Evolutionary conservation across 2,329 filamentous ascomycete genomes (phyloP), one percentile per base, ranked within the genome.

Genomic region (Trichoderma sp.): DNA sequence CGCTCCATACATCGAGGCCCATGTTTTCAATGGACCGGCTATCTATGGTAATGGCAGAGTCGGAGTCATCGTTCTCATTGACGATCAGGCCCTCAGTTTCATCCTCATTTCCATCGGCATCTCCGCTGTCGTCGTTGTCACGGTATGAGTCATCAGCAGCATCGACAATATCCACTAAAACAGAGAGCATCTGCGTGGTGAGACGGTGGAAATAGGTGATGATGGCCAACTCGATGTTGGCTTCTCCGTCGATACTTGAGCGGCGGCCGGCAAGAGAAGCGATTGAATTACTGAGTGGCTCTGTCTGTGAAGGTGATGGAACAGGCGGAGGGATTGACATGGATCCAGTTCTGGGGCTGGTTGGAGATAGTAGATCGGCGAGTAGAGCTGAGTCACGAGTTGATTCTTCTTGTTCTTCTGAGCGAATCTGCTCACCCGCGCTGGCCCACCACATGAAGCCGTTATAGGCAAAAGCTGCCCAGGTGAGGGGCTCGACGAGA

Each of bases 361-460:
- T 75, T 2, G 79, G 75, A 16, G 82, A 77, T 3, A 78, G 77
- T 4, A 89, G 74, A 64, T 88, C 87, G 0, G 84, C 84, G 5
- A 90, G 82, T 4, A 91, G 83, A 3, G 83, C 79, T 8, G 83
- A 81, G 74, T 91, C 89, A 57, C 82, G 83, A 57, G 81, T 83
- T 60, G 80, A 77, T 73, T 89, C 87, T 72, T 90, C 88, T 24
- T 86, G 84, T 71, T 89, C 86, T 64, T 88, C 86, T 61, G 87
- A 83, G 21, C 86, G 84, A 8, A 86, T 82, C 78, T 91, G 87
- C 79, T 96, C 92, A 69, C 92, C 92, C 0, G 92, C 92, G 19
- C 90, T 93, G 2, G 92, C 92, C 92, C 93, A 96, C 92, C 92
- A 96, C 87, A 95, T 93, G 82, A 95, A 94, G 29, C 91, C 90